Evolutionary conservation across 352 stramenopile genomes (phyloP).

Genomic region (Albugo laibachii): DNA sequence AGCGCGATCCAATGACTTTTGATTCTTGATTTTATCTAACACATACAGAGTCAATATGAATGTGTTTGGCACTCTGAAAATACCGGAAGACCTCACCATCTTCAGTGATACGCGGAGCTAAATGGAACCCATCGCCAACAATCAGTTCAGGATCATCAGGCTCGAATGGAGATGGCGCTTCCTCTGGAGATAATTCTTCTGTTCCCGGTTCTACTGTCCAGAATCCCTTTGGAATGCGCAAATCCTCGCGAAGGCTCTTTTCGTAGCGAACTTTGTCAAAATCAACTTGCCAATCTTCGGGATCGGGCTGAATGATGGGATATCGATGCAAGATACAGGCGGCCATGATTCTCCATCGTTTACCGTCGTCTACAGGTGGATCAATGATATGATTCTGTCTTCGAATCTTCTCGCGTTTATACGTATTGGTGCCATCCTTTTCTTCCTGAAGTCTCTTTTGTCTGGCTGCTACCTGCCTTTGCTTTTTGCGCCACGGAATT

Average conservation of each 20-base stretch:
- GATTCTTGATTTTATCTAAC: conserved; percentile 43
- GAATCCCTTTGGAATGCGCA: conserved; percentile 59
- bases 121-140: conserved; percentile 47
- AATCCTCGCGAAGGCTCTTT: conserved; percentile 40
- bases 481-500: too few relatives aligned
- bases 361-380: conserved; percentile 36
- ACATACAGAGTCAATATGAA: not conserved
- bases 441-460: too few relatives aligned
- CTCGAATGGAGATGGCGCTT: conserved; percentile 39
- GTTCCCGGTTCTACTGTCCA: conserved; percentile 69
- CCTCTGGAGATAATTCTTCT: conserved; percentile 50
- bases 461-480: too few relatives aligned
- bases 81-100: conserved; percentile 11
- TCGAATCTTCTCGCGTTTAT: conserved; percentile 17
- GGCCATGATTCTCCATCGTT: conserved; percentile 62
- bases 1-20: conserved; percentile 69
- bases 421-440: too few relatives aligned
- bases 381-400: conserved; percentile 38
- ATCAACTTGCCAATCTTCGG: conserved; percentile 52
- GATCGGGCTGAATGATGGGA: conserved; percentile 51
- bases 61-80: not conserved
- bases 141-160: conserved; percentile 42
- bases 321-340: conserved; percentile 53
- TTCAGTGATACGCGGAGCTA: conserved; percentile 60
- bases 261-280: conserved; percentile 58